A percentile compares a stretch with the other conserved stretches of the same genome.
phyloP scores from a whole-genome alignment of 345 rosid genomes.

The Hirschfeldia incana region DNA sequence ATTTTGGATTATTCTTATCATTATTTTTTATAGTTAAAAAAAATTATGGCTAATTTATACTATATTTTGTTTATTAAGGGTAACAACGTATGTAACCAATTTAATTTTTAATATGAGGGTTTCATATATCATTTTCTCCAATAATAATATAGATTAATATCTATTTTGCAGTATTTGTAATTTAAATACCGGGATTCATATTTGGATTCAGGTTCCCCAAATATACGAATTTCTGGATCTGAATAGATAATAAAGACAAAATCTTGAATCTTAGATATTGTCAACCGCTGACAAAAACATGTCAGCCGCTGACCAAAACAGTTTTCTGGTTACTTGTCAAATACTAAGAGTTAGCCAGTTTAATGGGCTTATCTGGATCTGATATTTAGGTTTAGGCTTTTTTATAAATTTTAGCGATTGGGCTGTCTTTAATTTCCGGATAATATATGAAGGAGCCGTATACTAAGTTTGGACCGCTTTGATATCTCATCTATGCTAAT shows the following conservation, averaged over 20 bases:
- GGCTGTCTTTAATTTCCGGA: background rate
- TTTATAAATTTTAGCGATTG: background rate
- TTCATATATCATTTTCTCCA: no score
- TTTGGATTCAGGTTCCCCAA: background rate
- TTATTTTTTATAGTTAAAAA: no score
- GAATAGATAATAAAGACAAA: background rate
- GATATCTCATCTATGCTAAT: background rate
- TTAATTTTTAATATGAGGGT: no score
- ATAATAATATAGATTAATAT: no score
- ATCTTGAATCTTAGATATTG: background rate
- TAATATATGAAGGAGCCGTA: background rate
- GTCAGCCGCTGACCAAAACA: background rate
- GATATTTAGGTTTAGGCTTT: background rate
- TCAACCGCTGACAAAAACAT: background rate
- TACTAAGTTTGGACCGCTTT: background rate
- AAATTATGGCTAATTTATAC: no score
- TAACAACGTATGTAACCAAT: no score
- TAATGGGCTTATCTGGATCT: slow-evolving; percentile 9
- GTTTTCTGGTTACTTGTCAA: background rate
- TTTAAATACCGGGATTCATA: background rate
- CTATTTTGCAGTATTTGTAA: no score
- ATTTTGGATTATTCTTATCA: no score
- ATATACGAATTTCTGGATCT: background rate
- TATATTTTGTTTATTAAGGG: no score
- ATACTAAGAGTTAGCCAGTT: background rate